Evolutionary conservation across 345 rosid species (phyloP), one percentile per base, ranked within the genome.

Genomic region (Microthlaspi erraticum): DNA sequence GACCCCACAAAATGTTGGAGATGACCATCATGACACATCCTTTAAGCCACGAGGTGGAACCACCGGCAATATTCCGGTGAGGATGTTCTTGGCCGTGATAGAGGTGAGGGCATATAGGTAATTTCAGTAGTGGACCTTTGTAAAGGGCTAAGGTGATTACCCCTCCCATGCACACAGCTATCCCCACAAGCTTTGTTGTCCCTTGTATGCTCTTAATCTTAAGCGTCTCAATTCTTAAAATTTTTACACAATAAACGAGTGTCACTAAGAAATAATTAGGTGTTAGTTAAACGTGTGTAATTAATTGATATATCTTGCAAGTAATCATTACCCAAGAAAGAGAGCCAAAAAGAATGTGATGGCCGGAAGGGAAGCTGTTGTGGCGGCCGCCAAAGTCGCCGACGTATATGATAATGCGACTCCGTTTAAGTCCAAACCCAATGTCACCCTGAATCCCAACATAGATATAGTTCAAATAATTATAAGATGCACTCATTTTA

Each of bases 261-360:
- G 7, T 49, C 50, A 19, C 19, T 7, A 56, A 20, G 33, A 20
- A 45, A 14, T 65, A 55, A 34, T 4, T 31, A 41, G 53, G 43
- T 44, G 8, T n/a, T n/a, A 18, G 5, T 13, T 14, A 17, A n/a
- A 36, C 39, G 16, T 8, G 7, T 33, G 18, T 3, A 10, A 8
- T 5, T 16, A 11, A 17, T 39, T 4, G 14, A 10, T 33, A 37
- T 8, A 13, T 65, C 38, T 8, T 4, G 55, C 60, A 36, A 45
- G 6, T 14, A 36, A 36, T 7, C 79, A 88, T 7, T 80, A 88
- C 98, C 92, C 77, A 67, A 91, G 83, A 32, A 85, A 39, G 60
- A 93, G 78, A 6, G 98, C 98, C 70, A 93, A 81, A 80, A 93
- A 81, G 84, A 93, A 91, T 63, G 98, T 93, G 63, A 93, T 84